A percentile compares a stretch with the other conserved stretches of the same genome.
These are phyloP conservation scores for Globisporangium radiosum DNA, from an alignment of 352 stramenopile species.

Conservation along the genomic window DNA sequence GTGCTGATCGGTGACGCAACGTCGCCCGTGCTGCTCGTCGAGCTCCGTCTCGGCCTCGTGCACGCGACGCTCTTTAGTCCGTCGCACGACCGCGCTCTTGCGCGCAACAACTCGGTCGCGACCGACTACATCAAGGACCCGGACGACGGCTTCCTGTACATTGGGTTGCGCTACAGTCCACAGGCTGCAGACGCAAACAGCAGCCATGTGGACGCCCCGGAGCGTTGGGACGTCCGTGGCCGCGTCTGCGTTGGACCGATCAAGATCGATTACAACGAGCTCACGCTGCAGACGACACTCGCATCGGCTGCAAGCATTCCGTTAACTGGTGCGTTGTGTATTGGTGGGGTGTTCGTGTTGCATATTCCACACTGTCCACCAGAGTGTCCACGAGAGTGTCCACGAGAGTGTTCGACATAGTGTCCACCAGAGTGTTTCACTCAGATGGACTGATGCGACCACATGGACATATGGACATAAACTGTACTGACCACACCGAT, in stretches of 20 bases:
- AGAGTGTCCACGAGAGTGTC: no score
- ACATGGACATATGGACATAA: no score
- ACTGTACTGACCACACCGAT: no score
- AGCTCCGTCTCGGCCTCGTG: constrained; percentile 50
- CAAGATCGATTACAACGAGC: constrained; percentile 58
- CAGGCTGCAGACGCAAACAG: constrained; percentile 9
- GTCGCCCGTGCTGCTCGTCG: constrained; percentile 35
- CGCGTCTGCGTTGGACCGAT: constrained; percentile 51
- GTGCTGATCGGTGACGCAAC: constrained; percentile 27
- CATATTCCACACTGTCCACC: no score
- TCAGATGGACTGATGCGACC: neutral
- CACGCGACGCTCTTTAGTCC: constrained; percentile 31
- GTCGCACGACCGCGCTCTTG: constrained; percentile 4
- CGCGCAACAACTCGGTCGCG: constrained; percentile 40
- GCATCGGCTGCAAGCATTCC: constrained; percentile 7
- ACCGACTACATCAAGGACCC: constrained; percentile 61
- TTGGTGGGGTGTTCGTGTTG: neutral
- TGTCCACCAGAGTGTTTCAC: neutral
- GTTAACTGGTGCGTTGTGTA: constrained; percentile 1
- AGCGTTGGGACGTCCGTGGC: constrained; percentile 45
- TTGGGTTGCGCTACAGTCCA: constrained; percentile 41
- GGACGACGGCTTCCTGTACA: constrained; percentile 64
- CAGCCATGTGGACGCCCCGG: constrained; percentile 5
- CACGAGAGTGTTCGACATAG: neutral
- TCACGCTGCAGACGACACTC: constrained; percentile 27